Evolutionary conservation across 805 yeast species (phyloP).

Genomic region (Kazachstania psychrophila): DNA sequence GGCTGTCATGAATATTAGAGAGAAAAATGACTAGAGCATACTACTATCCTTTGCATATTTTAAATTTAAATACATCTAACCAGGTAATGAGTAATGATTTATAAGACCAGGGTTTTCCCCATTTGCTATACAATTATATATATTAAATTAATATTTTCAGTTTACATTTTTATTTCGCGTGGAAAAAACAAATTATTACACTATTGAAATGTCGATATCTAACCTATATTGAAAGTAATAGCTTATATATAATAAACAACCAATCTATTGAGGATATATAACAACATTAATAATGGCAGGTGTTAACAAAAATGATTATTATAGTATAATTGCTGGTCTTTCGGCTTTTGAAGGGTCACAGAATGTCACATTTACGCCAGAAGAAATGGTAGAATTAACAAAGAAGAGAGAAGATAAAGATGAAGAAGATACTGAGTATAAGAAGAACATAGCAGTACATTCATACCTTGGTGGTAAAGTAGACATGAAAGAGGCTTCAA

Average conservation of each 20-base stretch:
- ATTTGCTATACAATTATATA: no score
- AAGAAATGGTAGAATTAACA: slow-evolving; percentile 17
- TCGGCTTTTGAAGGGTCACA: slow-evolving; percentile 27
- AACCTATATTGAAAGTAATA: no score
- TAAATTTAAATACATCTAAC: no score
- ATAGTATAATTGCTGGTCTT: slow-evolving; percentile 26
- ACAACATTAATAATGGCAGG: no score
- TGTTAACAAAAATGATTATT: slow-evolving; percentile 10
- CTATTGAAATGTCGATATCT: no score
- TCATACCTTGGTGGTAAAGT: slow-evolving; percentile 26
- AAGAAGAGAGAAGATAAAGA: slow-evolving; percentile 5
- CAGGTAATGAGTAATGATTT: no score
- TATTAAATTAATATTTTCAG: no score
- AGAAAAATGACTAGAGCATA: slow-evolving; percentile 1
- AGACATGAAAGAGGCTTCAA: slow-evolving; percentile 18
- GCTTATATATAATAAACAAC: no score
- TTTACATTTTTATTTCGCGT: no score
- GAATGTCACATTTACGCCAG: slow-evolving; percentile 17
- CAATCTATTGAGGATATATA: not conserved
- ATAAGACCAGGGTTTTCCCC: no score
- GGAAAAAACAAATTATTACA: no score
- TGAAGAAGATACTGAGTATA: not conserved
- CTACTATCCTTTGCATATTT: no score
- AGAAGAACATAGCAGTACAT: slow-evolving; percentile 19
- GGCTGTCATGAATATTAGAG: slow-evolving; percentile 22